phyloP scores from a whole-genome alignment of 768 basidiomycete species.

The Collybiopsis luxurians region DNA sequence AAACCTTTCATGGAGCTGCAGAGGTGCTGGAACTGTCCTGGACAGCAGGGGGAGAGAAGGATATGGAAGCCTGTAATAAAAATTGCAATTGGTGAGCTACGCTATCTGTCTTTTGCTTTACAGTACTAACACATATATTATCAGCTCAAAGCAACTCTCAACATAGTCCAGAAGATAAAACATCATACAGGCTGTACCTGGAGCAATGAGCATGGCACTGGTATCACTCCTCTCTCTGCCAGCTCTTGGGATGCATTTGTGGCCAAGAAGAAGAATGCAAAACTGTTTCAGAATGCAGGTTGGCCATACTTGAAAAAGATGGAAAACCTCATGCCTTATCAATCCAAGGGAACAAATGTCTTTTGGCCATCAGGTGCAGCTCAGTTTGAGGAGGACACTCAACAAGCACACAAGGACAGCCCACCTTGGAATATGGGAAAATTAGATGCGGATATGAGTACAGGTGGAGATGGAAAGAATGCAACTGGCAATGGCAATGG shows the following conservation, averaged over 20 bases:
- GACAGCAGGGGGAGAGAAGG: not conserved
- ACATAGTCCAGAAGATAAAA: not conserved
- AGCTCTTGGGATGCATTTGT: not conserved
- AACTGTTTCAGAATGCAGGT: slow-evolving; percentile 6
- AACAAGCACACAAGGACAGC: no score
- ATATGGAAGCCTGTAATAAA: not conserved
- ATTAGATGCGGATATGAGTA: no score
- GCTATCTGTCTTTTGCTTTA: not conserved
- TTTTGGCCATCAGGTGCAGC: not conserved
- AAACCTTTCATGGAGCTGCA: not conserved
- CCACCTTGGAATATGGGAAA: no score
- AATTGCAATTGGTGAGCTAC: not conserved
- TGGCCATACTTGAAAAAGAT: not conserved
- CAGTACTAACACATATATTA: not conserved
- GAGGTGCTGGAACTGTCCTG: not conserved
- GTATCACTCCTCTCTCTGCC: not conserved
- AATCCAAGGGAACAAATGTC: not conserved
- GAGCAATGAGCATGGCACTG: not conserved
- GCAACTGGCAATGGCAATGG: no score
- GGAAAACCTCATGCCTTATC: not conserved
- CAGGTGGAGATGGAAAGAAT: no score
- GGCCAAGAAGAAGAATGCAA: not conserved
- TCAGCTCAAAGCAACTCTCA: not conserved
- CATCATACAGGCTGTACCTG: not conserved
- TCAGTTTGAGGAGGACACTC: not conserved